Evolutionary conservation across 2,329 filamentous ascomycete genomes (phyloP).

Genomic region (Blumeria hordei): DNA sequence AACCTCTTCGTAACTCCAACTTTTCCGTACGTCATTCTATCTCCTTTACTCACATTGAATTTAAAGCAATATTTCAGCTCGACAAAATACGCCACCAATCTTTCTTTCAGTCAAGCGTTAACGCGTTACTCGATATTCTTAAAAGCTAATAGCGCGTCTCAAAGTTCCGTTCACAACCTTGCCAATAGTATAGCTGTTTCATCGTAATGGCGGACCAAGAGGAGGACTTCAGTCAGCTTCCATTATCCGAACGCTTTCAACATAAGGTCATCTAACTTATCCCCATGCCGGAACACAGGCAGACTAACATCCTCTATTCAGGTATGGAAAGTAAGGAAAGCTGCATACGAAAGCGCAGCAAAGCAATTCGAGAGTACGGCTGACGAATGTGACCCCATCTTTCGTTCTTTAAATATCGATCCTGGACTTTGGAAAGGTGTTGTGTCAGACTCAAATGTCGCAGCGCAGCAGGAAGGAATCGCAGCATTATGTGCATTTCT

Average conservation of each 20-base stretch:
- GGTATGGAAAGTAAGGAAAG: conserved; percentile 94
- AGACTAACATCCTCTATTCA: conserved; percentile 14
- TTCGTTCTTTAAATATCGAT: conserved; percentile 71
- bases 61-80: too few relatives aligned
- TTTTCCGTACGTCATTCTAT: too few relatives aligned
- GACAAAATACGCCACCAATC: not conserved
- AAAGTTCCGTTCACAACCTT: conserved; percentile 5
- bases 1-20: too few relatives aligned
- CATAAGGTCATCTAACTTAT: conserved; percentile 37
- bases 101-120: not conserved
- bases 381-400: conserved; percentile 65
- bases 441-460: conserved; percentile 84
- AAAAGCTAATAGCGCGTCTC: conserved; percentile 12
- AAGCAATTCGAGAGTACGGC: conserved; percentile 69
- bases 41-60: too few relatives aligned
- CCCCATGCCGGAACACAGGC: too few relatives aligned
- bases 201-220: conserved; percentile 51
- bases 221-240: conserved; percentile 60
- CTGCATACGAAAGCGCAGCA: conserved; percentile 75
- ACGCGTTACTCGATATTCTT: not conserved
- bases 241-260: conserved; percentile 54
- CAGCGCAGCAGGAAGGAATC: conserved; percentile 83
- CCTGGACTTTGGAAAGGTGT: conserved; percentile 75
- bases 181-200: conserved; percentile 3
- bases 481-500: conserved; percentile 74